Evolutionary conservation across 371 early-diverging fungal species (phyloP).

Genomic region (Blastocladiella emersonii): DNA sequence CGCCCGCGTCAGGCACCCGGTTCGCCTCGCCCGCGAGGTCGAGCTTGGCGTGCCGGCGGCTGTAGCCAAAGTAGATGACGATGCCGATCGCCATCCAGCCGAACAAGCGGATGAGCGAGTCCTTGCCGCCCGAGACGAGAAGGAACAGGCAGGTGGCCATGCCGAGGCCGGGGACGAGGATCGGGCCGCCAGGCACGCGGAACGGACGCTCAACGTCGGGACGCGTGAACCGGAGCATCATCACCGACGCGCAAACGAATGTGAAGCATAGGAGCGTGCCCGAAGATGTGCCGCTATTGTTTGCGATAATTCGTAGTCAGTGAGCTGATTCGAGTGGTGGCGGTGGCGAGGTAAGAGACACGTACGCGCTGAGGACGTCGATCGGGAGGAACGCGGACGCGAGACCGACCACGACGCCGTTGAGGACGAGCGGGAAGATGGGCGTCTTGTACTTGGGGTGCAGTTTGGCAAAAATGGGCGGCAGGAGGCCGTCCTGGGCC

Average conservation of each 20-base stretch:
- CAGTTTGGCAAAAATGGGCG: conserved; percentile 45
- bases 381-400: conserved; percentile 63
- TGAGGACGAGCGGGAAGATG: conserved; percentile 46
- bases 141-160: conserved; percentile 61
- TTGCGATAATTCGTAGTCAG: too few relatives aligned
- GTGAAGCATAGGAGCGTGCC: conserved; percentile 77
- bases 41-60: neutral
- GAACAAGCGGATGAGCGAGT: conserved; percentile 34
- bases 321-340: too few relatives aligned
- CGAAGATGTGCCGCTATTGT: conserved; percentile 69
- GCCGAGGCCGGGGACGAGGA: neutral
- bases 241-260: conserved; percentile 58
- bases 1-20: too few relatives aligned
- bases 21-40: too few relatives aligned
- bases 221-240: conserved; percentile 55
- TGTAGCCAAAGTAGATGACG: neutral
- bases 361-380: conserved; percentile 60
- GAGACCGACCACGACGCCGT: conserved; percentile 51
- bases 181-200: conserved; percentile 12
- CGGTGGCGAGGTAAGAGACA: too few relatives aligned
- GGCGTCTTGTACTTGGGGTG: conserved; percentile 56
- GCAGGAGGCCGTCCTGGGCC: conserved; percentile 73
- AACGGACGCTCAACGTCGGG: conserved; percentile 63
- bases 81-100: conserved; percentile 11
- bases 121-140: conserved; percentile 41